Evolutionary conservation across 441 rosid species (phyloP), one percentile per base, ranked within the genome.

Genomic region (Gossypium gossypioides): DNA sequence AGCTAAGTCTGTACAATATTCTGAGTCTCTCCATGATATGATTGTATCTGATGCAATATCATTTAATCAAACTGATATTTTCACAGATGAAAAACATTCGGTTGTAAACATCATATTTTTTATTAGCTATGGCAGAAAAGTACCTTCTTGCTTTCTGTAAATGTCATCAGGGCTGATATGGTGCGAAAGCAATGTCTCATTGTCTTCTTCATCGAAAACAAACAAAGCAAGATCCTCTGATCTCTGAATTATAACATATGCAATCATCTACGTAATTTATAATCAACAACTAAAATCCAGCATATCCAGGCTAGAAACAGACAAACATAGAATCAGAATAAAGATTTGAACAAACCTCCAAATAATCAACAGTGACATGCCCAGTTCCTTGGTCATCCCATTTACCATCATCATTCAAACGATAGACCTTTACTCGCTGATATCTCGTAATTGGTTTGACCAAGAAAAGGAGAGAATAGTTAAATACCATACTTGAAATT

Each of bases 371-470:
- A 61, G 86, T 83, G 21, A 93, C 97, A 75, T 92, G 91, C 74
- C 99, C 99, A 48, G 99, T 96, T 74, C 99, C 99, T 80, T 89
- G 99, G 76, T 96, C 97, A 81, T 93, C 99, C 98, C 99, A 96
- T 84, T 91, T 96, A 73, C 98, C 97, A 84, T 91, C 93, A 52
- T 90, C 96, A 56, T 81, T 91, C 70, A 96, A 79, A 74, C 94
- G 97, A 75, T 96, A 96, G 24, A 96, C 91, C 81, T 96, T 96
- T 80, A 96, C 97, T 56, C 99, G 87, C 98, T 96, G 89, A 76
- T 76, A 22, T 22, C 21, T 27, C 21, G 2, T 40, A 32, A 67
- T 60, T 37, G 10, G 40, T 52, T 62, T 7, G 42, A 42, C 48
- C 25, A 6, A 58, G 6, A 21, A 56, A 80, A 46, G 29, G 56